These are phyloP conservation scores for Hypoxylon perforatum DNA, from an alignment of 495 filamentous ascomycete species.

Conservation along the genomic window DNA sequence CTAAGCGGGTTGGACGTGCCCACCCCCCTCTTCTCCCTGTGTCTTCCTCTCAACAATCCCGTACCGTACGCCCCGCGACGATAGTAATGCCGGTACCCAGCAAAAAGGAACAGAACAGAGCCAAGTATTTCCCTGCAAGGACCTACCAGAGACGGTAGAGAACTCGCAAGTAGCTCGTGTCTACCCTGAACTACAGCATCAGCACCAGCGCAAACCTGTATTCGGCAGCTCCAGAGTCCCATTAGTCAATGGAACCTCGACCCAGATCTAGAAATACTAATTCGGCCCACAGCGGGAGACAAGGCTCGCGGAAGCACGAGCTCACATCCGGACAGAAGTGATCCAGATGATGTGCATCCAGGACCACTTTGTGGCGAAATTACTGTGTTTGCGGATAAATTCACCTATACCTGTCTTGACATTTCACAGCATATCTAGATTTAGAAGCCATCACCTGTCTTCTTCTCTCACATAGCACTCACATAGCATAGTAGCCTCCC, in stretches of 20 bases:
- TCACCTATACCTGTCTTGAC: constrained; percentile 32
- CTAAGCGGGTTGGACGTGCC: constrained; percentile 17
- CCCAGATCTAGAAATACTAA: constrained; percentile 47
- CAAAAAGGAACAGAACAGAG: constrained; percentile 12
- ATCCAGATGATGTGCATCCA: constrained; percentile 47
- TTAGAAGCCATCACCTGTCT: constrained; percentile 35
- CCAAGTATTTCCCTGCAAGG: constrained; percentile 30
- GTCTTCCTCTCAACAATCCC: constrained; percentile 13
- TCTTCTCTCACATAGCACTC: constrained; percentile 6
- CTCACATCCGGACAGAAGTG: constrained; percentile 43
- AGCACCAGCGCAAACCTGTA: constrained; percentile 35
- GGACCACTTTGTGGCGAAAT: constrained; percentile 44
- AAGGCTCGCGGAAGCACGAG: constrained; percentile 46
- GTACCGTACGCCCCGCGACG: constrained; percentile 24
- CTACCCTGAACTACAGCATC: constrained; percentile 12
- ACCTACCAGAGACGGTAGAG: constrained; percentile 34
- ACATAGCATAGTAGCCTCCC: constrained; percentile 24
- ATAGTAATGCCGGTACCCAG: constrained; percentile 35
- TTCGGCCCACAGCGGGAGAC: constrained; percentile 44
- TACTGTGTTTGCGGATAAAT: constrained; percentile 46
- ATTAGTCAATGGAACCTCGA: constrained; percentile 44
- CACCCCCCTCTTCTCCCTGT: constrained; percentile 7
- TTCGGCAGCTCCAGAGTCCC: constrained; percentile 46
- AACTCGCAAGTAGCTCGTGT: constrained; percentile 13
- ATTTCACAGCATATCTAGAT: constrained; percentile 39